Evolutionary conservation across 768 basidiomycete genomes (phyloP), one percentile per base, ranked within the genome.

Genomic region (Baorangia bicolor): DNA sequence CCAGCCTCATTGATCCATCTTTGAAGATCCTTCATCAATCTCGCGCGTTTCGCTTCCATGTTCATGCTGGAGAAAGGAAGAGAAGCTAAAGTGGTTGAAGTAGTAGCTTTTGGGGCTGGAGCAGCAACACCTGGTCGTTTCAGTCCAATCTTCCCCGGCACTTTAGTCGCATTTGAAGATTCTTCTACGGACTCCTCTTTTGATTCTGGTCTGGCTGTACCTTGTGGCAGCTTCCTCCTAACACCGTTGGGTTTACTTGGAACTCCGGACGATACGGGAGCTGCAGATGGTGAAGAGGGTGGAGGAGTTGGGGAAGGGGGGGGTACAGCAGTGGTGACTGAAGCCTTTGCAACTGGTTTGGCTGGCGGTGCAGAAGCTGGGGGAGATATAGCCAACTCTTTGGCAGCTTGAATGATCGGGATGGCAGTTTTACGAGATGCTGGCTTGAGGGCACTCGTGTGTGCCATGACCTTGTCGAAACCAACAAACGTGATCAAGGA

Each of bases 1-100:
- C 92, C 89, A 40, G 84, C 79, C 62, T 98, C 94, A 61, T 94
- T 90, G 51, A 93, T 77, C 94, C 94, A 98, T 63, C 80, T 82
- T 40, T 81, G 80, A 13, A 78, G 78, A 67, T 98, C 95, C 73
- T 90, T 94, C 25, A 81, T 76, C 35, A 91, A 75, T 39, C 90
- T 77, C 25, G 74, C 64, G 56, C 84, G 84, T 67, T 88, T 94
- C 5, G 82, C 77, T 27, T 74, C 71, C 56, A 66, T 57, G 38
- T 64, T 72, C 56, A 45, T 66, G 39, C 64, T 61, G 6, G 63
- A 62, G 56, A 74, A 78, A 12, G 77, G 77, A 11, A 70, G 63
- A 18, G 69, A 69, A 12, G 69, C 57, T 11, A 71, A 63, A 18
- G 70, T 58, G 2, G 73, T 65, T 8, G 78, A 66, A 11, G 77